These are phyloP conservation scores for Nicotiana obtusifolia DNA, from an alignment of 257 asterid species.

Conservation along the genomic window DNA sequence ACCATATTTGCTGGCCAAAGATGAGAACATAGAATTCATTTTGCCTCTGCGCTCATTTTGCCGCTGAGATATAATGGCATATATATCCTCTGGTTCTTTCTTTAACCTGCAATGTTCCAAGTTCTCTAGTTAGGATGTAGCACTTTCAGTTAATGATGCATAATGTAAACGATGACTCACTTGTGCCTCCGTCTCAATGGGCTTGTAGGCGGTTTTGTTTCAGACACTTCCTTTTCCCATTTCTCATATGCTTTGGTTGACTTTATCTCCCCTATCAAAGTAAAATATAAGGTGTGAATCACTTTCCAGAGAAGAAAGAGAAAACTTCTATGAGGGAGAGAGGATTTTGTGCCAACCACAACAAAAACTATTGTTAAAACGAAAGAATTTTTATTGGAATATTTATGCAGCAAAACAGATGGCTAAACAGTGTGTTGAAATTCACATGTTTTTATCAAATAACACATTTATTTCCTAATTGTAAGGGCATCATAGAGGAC, in stretches of 20 bases:
- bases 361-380: neutral
- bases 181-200: slow-evolving; percentile 59
- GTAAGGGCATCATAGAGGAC: neutral
- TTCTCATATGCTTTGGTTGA: slow-evolving; percentile 66
- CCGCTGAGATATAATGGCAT: slow-evolving; percentile 63
- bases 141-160: neutral
- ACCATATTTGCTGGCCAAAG: slow-evolving; percentile 70
- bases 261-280: slow-evolving; percentile 51
- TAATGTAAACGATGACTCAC: slow-evolving; percentile 29
- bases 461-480: neutral
- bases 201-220: slow-evolving; percentile 83
- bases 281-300: neutral
- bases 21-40: slow-evolving; percentile 73
- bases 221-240: slow-evolving; percentile 83
- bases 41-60: slow-evolving; percentile 71
- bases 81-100: slow-evolving; percentile 58
- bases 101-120: slow-evolving; percentile 40
- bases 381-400: neutral
- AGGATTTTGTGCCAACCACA: neutral
- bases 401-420: neutral
- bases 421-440: neutral
- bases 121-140: neutral
- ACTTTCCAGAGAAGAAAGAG: neutral
- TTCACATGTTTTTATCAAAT: neutral
- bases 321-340: neutral